Base-by-base conservation (phyloP, 768 basidiomycete species). In the Rhizopogon salebrosus region DNA sequence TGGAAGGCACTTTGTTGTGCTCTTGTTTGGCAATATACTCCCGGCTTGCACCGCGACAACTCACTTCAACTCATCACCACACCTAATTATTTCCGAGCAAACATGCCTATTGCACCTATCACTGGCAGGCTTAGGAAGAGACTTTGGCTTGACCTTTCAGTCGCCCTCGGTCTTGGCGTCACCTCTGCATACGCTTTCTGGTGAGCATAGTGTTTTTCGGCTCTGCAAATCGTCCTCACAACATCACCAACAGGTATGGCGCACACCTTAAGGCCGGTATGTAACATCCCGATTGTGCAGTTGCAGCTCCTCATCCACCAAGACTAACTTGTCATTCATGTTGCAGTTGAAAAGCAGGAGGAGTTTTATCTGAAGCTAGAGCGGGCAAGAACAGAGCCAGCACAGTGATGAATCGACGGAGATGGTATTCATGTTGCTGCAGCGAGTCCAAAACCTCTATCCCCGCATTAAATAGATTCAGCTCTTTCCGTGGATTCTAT, bases 41-140 rank as follows among this genome's bases (percentile, higher is more conserved):
- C 67, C 65, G 69, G 59, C 60, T 62, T 56, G 51, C 48, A 66
- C 66, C 65, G 62, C 60, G 52, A 34, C 31, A 34, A 34, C 10
- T 34, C 59, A 59, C 52, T 48, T n/a, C 54, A 60, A 53, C 50
- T 51, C 57, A 49, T 34, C 58, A 57, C n/a, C 38, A 46, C 57
- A 52, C 18, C 59, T 6, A 27, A 59, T 60, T 65, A 55, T 41
- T 49, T 7, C 36, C 16, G 18, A 18, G n/a, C 23, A 46, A 69
- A 60, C 54, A 92, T 92, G 89, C 70, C 89, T 64, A 87, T 95
- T 68, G 86, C 90, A 56, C 92, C 93, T 61, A 93, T 95, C 71
- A 89, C 89, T 48, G 93, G 93, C 69, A 92, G 83, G 75, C 88
- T 95, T 74, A 89, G 93, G 75, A 95, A 95, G 74, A 79, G 84